Conservation (phyloP, 257 asterid species). For the Handroanthus guayacan region DNA sequence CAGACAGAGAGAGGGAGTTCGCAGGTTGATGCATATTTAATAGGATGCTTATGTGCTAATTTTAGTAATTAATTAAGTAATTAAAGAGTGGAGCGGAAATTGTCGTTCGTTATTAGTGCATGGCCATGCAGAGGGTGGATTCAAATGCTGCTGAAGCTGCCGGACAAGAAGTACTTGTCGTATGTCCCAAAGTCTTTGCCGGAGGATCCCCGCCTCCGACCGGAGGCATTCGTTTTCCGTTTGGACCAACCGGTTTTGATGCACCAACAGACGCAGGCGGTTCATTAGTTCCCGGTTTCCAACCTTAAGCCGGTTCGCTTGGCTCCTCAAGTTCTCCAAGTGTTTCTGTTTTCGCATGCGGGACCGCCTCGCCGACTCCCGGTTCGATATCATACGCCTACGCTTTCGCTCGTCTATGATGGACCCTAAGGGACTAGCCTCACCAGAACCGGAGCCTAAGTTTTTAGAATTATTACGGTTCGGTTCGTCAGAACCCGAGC, state of each 20-base stretch:
- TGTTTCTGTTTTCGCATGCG: conserved; percentile 85
- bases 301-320: conserved; percentile 60
- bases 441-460: conserved; percentile 29
- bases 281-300: conserved; percentile 70
- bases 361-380: conserved; percentile 91
- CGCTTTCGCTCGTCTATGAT: conserved; percentile 67
- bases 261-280: conserved; percentile 57
- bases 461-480: conserved; percentile 26
- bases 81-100: conserved; percentile 49
- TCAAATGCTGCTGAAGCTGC: conserved; percentile 66
- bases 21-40: conserved; percentile 24
- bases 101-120: conserved; percentile 57
- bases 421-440: conserved; percentile 26
- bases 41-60: conserved; percentile 8
- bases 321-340: conserved; percentile 80
- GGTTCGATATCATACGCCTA: conserved; percentile 86
- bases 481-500: conserved; percentile 43
- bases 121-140: conserved; percentile 58
- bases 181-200: conserved; percentile 72
- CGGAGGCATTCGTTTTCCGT: conserved; percentile 63
- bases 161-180: conserved; percentile 74
- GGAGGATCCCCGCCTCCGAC: conserved; percentile 69
- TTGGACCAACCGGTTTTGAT: conserved; percentile 49
- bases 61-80: conserved; percentile 32
- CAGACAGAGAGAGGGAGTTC: conserved; percentile 23